Evolutionary conservation across 495 filamentous ascomycete genomes (phyloP), one percentile per base, ranked within the genome.

Genomic region (Extremus antarcticus): DNA sequence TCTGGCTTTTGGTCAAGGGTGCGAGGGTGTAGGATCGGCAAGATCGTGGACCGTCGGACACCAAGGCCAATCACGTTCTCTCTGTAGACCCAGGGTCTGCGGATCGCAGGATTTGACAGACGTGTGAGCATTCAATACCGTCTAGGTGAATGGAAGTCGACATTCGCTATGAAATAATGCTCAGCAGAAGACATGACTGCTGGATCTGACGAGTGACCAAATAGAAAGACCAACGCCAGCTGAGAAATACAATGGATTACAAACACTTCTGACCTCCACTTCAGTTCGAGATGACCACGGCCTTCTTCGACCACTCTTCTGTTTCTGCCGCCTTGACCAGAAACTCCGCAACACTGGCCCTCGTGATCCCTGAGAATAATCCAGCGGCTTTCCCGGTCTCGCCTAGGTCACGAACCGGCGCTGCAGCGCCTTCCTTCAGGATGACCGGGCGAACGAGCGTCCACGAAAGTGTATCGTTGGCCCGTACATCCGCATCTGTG

Each of bases 1-100:
- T 97, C 49, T 99, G 92, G 92, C 74, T 87, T 62, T 77, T 92
- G 59, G 89, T 95, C 55, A 83, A 88, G 63, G 84, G 84, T 3
- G 69, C 94, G 61, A 78, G 79, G 38, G 68, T 94, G 53, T 92
- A 45, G 41, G 29, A n/a, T n/a, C n/a, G n/a, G n/a, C n/a, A n/a
- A n/a, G n/a, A n/a, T n/a, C n/a, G n/a, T n/a, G n/a, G n/a, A n/a
- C n/a, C n/a, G n/a, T n/a, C n/a, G n/a, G n/a, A n/a, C n/a, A n/a
- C n/a, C n/a, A n/a, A n/a, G n/a, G n/a, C n/a, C n/a, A n/a, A n/a
- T n/a, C n/a, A n/a, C n/a, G n/a, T n/a, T n/a, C n/a, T n/a, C n/a
- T n/a, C n/a, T n/a, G n/a, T n/a, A n/a, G n/a, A n/a, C n/a, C n/a
- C n/a, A n/a, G n/a, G n/a, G n/a, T n/a, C n/a, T n/a, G n/a, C n/a